Evolutionary conservation across 768 basidiomycete species (phyloP).

Genomic region (Sarcomyxa edulis): DNA sequence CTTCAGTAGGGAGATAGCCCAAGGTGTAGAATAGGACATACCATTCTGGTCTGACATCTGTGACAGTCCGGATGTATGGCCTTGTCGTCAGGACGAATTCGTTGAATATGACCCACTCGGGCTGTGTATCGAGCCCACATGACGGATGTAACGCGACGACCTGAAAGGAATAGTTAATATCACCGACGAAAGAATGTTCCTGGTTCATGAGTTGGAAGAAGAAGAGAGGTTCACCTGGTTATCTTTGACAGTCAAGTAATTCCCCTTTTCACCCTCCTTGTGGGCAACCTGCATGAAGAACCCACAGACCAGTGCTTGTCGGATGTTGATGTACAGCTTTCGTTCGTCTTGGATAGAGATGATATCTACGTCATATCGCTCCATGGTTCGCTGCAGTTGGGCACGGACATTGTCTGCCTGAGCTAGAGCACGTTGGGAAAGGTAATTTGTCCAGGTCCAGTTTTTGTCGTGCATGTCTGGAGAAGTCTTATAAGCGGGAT

Average conservation of each 20-base stretch:
- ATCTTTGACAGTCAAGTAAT: conserved; percentile 91
- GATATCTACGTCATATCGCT: conserved; percentile 77
- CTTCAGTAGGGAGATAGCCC: background rate
- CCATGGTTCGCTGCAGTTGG: conserved; percentile 89
- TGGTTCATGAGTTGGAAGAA: background rate
- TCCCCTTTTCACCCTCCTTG: conserved; percentile 86
- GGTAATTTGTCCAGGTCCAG: conserved; percentile 90
- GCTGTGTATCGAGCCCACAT: conserved; percentile 80
- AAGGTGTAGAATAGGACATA: conserved; percentile 24
- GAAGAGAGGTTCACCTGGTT: conserved; percentile 58
- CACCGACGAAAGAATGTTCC: background rate
- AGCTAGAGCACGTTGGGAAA: conserved; percentile 74
- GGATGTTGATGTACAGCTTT: conserved; percentile 69
- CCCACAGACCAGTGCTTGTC: conserved; percentile 82
- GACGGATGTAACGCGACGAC: conserved; percentile 79
- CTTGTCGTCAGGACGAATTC: conserved; percentile 92
- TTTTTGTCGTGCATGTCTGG: conserved; percentile 72
- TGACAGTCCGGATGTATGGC: conserved; percentile 87
- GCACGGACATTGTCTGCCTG: conserved; percentile 93
- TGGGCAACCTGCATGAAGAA: conserved; percentile 99
- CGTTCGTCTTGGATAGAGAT: conserved; percentile 63
- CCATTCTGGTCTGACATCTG: conserved; percentile 87
- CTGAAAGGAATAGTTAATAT: conserved; percentile 20
- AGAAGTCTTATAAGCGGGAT: too few relatives aligned
- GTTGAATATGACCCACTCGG: conserved; percentile 91